phyloP scores from a whole-genome alignment of 768 basidiomycete genomes.

The Agaricus blazei region DNA sequence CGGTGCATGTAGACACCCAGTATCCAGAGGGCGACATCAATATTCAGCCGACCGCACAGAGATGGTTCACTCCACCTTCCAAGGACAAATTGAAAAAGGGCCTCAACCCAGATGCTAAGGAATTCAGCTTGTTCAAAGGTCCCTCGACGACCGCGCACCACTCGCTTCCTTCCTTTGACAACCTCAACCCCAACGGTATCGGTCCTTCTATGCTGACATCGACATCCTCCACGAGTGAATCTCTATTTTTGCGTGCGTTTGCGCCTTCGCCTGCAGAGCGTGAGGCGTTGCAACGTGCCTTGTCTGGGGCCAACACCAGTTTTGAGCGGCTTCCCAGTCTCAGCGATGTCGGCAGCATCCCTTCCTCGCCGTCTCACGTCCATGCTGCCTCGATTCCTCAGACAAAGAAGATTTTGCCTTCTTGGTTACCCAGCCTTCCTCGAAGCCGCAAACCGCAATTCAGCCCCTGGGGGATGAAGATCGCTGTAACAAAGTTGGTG shows the following conservation, averaged over 20 bases:
- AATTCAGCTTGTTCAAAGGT: slow-evolving; percentile 48
- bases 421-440: slow-evolving; percentile 66
- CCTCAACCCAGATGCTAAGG: slow-evolving; percentile 84
- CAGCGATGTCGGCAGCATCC: slow-evolving; percentile 69
- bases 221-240: slow-evolving; percentile 39
- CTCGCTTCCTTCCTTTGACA: slow-evolving; percentile 35
- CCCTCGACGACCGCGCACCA: slow-evolving; percentile 19
- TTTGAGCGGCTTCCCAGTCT: slow-evolving; percentile 75
- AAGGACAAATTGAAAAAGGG: slow-evolving; percentile 53
- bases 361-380: slow-evolving; percentile 56
- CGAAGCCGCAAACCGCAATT: slow-evolving; percentile 66
- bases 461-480: slow-evolving; percentile 82
- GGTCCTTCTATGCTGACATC: slow-evolving; percentile 28
- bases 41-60: neutral
- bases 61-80: slow-evolving; percentile 1
- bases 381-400: slow-evolving; percentile 32
- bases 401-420: slow-evolving; percentile 36
- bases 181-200: slow-evolving; percentile 59
- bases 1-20: neutral
- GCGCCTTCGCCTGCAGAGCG: slow-evolving; percentile 87
- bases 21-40: neutral
- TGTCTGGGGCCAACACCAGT: slow-evolving; percentile 72
- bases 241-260: slow-evolving; percentile 66
- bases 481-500: slow-evolving; percentile 13
- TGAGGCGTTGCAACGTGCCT: slow-evolving; percentile 74